These are phyloP conservation scores for Globisporangium apiculatum DNA, from an alignment of 352 stramenopile genomes.

Conservation along the genomic window DNA sequence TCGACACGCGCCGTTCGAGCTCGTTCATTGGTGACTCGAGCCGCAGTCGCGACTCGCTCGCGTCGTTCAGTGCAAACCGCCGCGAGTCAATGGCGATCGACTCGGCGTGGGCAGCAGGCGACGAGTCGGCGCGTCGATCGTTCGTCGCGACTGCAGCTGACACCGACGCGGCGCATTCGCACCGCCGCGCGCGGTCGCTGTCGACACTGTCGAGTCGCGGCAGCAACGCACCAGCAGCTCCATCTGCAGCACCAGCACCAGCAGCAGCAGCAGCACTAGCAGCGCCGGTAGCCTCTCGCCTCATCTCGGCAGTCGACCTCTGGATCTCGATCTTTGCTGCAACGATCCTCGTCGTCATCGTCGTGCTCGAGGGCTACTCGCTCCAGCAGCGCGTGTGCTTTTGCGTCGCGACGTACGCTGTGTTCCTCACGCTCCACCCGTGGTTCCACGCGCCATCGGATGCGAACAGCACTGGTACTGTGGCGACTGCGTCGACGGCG, in stretches of 20 bases:
- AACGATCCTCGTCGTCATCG: slow-evolving; percentile 36
- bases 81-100: slow-evolving; percentile 29
- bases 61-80: slow-evolving; percentile 7
- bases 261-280: no score
- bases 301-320: slow-evolving; percentile 36
- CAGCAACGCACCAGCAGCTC: neutral
- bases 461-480: neutral
- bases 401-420: slow-evolving; percentile 38
- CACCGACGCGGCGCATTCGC: no score
- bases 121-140: slow-evolving; percentile 11
- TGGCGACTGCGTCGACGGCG: neutral
- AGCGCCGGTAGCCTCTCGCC: neutral
- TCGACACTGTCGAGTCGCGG: neutral
- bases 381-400: slow-evolving; percentile 35
- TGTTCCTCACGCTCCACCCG: slow-evolving; percentile 48
- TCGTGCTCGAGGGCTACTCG: slow-evolving; percentile 31
- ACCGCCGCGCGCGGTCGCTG: neutral
- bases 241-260: no score
- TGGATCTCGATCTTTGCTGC: slow-evolving; percentile 54
- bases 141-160: slow-evolving; percentile 13
- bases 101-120: slow-evolving; percentile 19
- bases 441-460: slow-evolving; percentile 28
- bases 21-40: slow-evolving; percentile 12
- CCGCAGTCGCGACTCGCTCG: slow-evolving; percentile 12
- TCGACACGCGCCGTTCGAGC: neutral